Evolutionary conservation across 2,329 filamentous ascomycete species (phyloP).

Genomic region (Escovopsis weberi): DNA sequence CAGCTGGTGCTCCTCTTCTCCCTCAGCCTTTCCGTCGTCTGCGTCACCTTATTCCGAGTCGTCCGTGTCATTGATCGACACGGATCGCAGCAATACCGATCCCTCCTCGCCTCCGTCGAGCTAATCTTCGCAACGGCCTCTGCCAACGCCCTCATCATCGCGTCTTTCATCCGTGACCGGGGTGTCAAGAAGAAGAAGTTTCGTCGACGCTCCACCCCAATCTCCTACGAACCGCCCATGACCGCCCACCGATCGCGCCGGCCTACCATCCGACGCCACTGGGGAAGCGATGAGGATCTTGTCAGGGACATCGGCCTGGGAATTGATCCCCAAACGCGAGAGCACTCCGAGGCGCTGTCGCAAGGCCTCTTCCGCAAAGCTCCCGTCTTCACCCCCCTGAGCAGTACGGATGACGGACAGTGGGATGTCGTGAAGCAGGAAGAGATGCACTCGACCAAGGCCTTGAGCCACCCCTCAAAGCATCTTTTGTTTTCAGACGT

Average conservation of each 20-base stretch:
- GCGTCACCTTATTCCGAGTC: conserved; percentile 68
- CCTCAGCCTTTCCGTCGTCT: conserved; percentile 66
- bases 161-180: conserved; percentile 81
- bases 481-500: conserved; percentile 74
- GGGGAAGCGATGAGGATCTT: conserved; percentile 86
- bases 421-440: conserved; percentile 34
- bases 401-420: conserved; percentile 25
- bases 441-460: background rate
- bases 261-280: conserved; percentile 46
- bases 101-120: conserved; percentile 78
- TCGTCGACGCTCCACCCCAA: conserved; percentile 43
- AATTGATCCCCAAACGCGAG: conserved; percentile 37
- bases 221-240: conserved; percentile 41
- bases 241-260: conserved; percentile 30
- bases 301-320: conserved; percentile 67
- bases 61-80: conserved; percentile 55
- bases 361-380: conserved; percentile 20
- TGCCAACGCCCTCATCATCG: conserved; percentile 78
- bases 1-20: conserved; percentile 72
- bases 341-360: conserved; percentile 15
- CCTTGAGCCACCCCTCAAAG: conserved; percentile 21
- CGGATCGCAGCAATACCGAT: conserved; percentile 74
- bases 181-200: conserved; percentile 84
- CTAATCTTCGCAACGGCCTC: conserved; percentile 77
- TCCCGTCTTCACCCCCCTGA: conserved; percentile 17